Evolutionary conservation across 2,329 filamentous ascomycete genomes (phyloP), one percentile per base, ranked within the genome.

Genomic region (Xylaria sp.): DNA sequence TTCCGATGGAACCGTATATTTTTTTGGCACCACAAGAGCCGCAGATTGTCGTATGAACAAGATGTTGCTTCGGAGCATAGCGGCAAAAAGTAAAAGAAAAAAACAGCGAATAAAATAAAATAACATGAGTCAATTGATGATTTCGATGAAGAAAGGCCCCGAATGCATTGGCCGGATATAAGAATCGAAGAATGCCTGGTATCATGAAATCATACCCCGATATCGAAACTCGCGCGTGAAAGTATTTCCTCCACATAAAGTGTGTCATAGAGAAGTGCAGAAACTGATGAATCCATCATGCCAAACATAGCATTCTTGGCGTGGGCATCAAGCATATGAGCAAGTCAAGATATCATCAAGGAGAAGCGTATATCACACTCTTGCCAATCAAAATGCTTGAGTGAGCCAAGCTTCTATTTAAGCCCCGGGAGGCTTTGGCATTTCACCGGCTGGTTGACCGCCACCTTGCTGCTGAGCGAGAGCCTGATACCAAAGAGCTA

Each of bases 401-500:
- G 46, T 36, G 13, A 15, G 57, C 51, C 36, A 53, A 38, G 38
- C n/a, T 40, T 33, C 31, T 38, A 77, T 72, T 72, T 77, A 81
- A 57, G 79, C 78, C 69, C 80, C 80, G 33, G 81, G 80, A 64
- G 81, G 81, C 68, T 81, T 81, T 23, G 78, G 77, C 60, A 76
- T 68, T 51, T 82, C 80, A 61, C 77, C 77, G 68, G 77, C 72
- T 58, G 77, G 70, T 62, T 79, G 77, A 40, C 75, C 74, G 40
- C 71, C 77, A 57, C 73, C 71, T 74, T 83, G 81, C 73, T 86
- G 83, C 75, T 86, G 83, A 59, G 85, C 85, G 77, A 88, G 59
- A 33, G 91, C 92, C 77, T 92, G 90, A 81, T 93, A 94, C 92
- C 92, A 96, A 74, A 94, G 85, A 48, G 91, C 88, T 67, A 93